Percentiles rank a stretch among this genome's conserved stretches.
phyloP scores from a whole-genome alignment of 371 early-diverging fungal genomes.

The Lichtheimia corymbifera region DNA sequence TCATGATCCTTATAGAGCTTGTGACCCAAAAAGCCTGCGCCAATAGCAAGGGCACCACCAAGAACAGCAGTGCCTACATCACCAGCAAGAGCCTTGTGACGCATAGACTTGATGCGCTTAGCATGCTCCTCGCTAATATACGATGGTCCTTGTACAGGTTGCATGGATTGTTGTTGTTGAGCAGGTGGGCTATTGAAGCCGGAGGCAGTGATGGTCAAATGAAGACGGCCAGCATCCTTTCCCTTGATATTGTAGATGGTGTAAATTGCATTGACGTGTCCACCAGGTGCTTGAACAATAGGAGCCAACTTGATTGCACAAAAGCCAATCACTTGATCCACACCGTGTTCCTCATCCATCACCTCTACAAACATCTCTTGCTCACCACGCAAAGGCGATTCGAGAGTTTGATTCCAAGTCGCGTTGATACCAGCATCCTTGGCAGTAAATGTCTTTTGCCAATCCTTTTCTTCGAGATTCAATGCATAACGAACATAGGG shows the following conservation, averaged over 20 bases:
- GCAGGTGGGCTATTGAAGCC: conserved; percentile 53
- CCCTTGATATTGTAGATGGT: conserved; percentile 47
- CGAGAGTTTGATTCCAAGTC: conserved; percentile 58
- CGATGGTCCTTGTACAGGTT: conserved; percentile 44
- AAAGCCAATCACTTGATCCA: conserved; percentile 58
- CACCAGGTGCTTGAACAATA: conserved; percentile 53
- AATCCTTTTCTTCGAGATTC: conserved; percentile 44
- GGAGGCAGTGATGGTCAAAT: conserved; percentile 46
- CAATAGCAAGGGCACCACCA: conserved; percentile 49
- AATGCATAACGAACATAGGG: conserved; percentile 56
- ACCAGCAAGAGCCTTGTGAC: conserved; percentile 45
- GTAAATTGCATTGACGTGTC: conserved; percentile 49
- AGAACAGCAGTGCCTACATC: conserved; percentile 49
- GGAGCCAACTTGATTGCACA: conserved; percentile 62
- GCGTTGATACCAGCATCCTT: conserved; percentile 53
- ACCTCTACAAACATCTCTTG: conserved; percentile 57
- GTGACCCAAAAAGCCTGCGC: conserved; percentile 53
- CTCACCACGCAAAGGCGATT: conserved; percentile 45
- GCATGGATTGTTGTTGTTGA: conserved; percentile 15
- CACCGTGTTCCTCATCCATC: conserved; percentile 49
- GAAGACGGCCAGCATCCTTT: conserved; percentile 44
- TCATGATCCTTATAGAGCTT: conserved; percentile 46
- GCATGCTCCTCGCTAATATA: conserved; percentile 46
- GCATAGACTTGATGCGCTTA: conserved; percentile 46
- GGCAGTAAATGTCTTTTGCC: conserved; percentile 56